Evolutionary conservation across 2,329 filamentous ascomycete species (phyloP), one percentile per base, ranked within the genome.

Genomic region (Aspergillus brunneoviolaceus): DNA sequence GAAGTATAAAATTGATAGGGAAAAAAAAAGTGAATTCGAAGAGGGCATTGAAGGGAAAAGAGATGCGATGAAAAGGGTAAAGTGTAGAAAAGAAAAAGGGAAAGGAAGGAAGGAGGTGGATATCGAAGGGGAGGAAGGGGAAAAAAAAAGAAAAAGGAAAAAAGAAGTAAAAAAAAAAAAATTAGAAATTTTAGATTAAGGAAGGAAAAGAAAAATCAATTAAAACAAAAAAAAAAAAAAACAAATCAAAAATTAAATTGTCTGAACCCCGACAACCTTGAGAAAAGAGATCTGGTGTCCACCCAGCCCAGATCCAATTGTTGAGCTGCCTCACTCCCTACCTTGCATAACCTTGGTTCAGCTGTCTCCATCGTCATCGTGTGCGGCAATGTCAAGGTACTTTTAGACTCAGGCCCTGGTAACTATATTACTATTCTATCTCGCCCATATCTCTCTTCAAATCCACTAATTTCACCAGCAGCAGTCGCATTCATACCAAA

Each of bases 341-440:
- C 67, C 66, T 68, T 69, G 67, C 67, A 68, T 68, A 68, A 67
- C 63, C 66, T 68, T 69, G 66, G 66, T 67, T 69, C 65, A 67
- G 66, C 64, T 68, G 60, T 65, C 60, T 63, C 63, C 66, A 69
- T 67, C 65, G 64, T 66, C 63, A 66, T 67, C 61, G 64, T 63
- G 63, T 59, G 62, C 63, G 62, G 62, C 64, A 65, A 69, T 67
- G 60, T 66, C 56, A 62, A 65, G 59, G 55, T 67, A 63, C 63
- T 66, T 57, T 66, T 61, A 51, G 48, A 57, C 31, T 61, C 61
- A 54, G 31, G 49, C 56, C 51, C 55, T 59, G 57, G 58, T 56
- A 60, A 60, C 57, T 61, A 62, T 63, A 62, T 63, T 63, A 64
- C 60, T 60, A 59, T 63, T 63, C 63, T 63, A 55, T 64, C 56